Percentiles rank a stretch among this genome's conserved stretches.
phyloP scores from a whole-genome alignment of 257 asterid genomes.

The Thymus mandschuricus region DNA sequence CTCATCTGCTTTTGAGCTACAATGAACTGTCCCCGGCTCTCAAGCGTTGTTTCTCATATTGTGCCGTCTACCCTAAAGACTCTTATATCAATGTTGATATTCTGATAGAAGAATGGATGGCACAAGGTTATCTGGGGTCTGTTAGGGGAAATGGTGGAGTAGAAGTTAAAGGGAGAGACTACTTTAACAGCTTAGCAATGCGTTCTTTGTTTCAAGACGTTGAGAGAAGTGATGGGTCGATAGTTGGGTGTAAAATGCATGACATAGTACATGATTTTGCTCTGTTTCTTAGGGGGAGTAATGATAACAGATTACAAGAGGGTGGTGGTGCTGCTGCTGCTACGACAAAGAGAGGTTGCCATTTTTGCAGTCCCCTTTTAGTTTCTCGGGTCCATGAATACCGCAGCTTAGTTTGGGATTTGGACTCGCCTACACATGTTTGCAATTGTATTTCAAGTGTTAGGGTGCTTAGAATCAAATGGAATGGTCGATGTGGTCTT shows the following conservation, averaged over 20 bases:
- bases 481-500: neutral
- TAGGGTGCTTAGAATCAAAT: neutral
- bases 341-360: neutral
- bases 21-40: neutral
- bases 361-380: neutral
- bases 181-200: neutral
- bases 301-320: neutral
- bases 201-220: neutral
- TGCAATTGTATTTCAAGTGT: neutral
- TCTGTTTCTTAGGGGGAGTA: neutral
- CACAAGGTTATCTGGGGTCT: too few species aligned
- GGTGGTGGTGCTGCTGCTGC: too few species aligned
- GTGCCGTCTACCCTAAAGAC: neutral
- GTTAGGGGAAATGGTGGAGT: too few species aligned
- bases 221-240: neutral
- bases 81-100: neutral
- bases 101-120: neutral
- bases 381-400: too few species aligned
- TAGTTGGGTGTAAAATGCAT: neutral
- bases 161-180: neutral
- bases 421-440: too few species aligned
- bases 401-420: neutral
- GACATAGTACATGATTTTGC: neutral
- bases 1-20: too few species aligned
- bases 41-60: conserved; percentile 3